Evolutionary conservation across 192 early-diverging fungal genomes (phyloP), one percentile per base, ranked within the genome.

Genomic region (Podila epigama): DNA sequence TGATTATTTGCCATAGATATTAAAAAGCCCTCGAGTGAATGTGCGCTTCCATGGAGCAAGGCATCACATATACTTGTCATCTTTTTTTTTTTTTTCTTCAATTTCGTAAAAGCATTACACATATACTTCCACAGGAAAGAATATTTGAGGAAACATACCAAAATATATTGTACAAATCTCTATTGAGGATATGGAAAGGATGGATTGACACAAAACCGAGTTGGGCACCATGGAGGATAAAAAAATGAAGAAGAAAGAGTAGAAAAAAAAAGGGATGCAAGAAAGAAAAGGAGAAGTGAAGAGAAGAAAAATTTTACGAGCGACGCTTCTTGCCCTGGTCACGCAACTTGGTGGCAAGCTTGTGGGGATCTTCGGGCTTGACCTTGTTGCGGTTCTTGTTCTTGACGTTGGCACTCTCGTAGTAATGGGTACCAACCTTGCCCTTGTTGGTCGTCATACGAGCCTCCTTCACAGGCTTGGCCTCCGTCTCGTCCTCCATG

Each of bases 381-480:
- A 77, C 78, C 75, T 93, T 94, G 79, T 89, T 94, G 41, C 94
- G 87, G 81, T 95, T 95, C 80, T 86, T 85, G 83, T 97, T 97
- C 87, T 99, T 99, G 78, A 99, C 91, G 80, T 99, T 99, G 75
- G 95, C 95, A 4, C 83, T 85, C 60, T 92, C 90, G 64, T 99
- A 99, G 80, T 88, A 99, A 80, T 98, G 92, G 39, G 84, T 87
- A 51, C 95, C 95, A 50, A 94, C 88, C 84, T 96, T 97, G 51
- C 83, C 82, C 85, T 97, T 97, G 87, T 95, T 97, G 37, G 94
- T 97, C 32, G 90, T 94, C 92, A 93, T 93, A 52, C 96, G 90
- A 40, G 87, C 70, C 20, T 84, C 75, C 86, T 96, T 96, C 40
- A 71, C 64, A 20, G 66, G 60, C 65, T 82, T 87, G 51, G 68